Conservation (phyloP, 2,329 filamentous ascomycete species). For the Coniochaeta hoffmannii region DNA sequence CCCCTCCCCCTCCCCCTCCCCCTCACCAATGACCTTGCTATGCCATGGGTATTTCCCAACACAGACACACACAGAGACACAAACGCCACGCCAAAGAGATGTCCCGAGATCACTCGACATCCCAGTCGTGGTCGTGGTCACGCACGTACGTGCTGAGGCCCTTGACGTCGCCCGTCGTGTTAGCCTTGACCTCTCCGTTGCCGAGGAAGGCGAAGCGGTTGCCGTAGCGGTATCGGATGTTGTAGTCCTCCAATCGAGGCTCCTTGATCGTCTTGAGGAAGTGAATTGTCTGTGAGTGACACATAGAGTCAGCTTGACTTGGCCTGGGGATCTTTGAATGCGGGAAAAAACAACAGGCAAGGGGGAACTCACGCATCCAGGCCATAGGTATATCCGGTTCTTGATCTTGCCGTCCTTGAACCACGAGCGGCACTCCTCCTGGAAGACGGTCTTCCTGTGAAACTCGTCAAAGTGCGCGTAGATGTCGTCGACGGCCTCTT, state of each 20-base stretch:
- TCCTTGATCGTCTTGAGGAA: background rate
- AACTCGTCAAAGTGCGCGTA: slow-evolving; percentile 35
- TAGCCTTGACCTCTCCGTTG: slow-evolving; percentile 31
- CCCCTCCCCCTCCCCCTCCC: background rate
- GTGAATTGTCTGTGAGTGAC: background rate
- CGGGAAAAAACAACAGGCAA: background rate
- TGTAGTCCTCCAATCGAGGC: background rate
- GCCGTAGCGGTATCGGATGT: background rate
- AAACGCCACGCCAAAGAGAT: background rate
- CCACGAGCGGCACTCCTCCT: slow-evolving; percentile 18
- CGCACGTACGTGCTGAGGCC: slow-evolving; percentile 36
- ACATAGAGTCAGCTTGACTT: background rate
- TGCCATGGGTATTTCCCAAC: too few species aligned
- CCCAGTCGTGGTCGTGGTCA: slow-evolving; percentile 34
- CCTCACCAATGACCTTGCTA: too few species aligned
- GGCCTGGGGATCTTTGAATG: background rate
- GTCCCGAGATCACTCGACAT: slow-evolving; percentile 24
- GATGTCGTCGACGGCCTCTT: slow-evolving; percentile 41
- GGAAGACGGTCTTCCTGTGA: slow-evolving; percentile 37
- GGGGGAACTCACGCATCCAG: slow-evolving; percentile 18
- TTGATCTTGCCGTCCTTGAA: slow-evolving; percentile 11
- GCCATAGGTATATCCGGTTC: slow-evolving; percentile 25
- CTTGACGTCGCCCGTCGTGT: slow-evolving; percentile 26
- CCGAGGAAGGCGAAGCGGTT: slow-evolving; percentile 1
- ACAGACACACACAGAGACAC: background rate